phyloP scores from a whole-genome alignment of 2,329 filamentous ascomycete species.

The Simplicillium sp. region DNA sequence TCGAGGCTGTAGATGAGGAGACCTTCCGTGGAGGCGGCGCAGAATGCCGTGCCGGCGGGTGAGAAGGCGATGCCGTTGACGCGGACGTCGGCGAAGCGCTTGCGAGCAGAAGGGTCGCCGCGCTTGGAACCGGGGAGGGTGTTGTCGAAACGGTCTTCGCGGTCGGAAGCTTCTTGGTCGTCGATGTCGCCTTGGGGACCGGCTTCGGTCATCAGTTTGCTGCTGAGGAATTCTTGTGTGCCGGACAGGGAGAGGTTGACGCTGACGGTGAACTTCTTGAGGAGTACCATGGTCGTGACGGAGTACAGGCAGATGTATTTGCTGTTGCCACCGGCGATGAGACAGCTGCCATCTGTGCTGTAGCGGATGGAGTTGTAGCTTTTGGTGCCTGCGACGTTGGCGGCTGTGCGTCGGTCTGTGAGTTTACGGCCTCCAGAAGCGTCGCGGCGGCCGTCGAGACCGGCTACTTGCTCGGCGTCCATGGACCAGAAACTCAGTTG shows the following conservation, averaged over 20 bases:
- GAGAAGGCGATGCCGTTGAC: slow-evolving; percentile 81
- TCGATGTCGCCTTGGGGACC: slow-evolving; percentile 81
- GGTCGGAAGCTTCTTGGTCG: slow-evolving; percentile 78
- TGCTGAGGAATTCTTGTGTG: slow-evolving; percentile 95
- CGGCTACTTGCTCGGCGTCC: slow-evolving; percentile 77
- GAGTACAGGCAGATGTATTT: slow-evolving; percentile 98
- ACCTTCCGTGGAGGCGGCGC: slow-evolving; percentile 89
- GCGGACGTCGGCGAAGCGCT: slow-evolving; percentile 69
- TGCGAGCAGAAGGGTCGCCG: slow-evolving; percentile 69
- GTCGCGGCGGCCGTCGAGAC: slow-evolving; percentile 83
- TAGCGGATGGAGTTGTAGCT: slow-evolving; percentile 82
- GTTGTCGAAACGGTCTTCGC: slow-evolving; percentile 72
- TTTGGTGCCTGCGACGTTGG: slow-evolving; percentile 84
- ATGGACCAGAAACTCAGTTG: slow-evolving; percentile 94
- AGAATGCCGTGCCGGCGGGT: slow-evolving; percentile 82
- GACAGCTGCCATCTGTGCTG: slow-evolving; percentile 82
- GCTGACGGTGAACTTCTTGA: slow-evolving; percentile 94
- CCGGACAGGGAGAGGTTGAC: slow-evolving; percentile 93
- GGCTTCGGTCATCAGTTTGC: slow-evolving; percentile 80
- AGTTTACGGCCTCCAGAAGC: slow-evolving; percentile 86
- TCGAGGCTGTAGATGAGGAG: slow-evolving; percentile 90
- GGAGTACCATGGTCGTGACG: slow-evolving; percentile 78
- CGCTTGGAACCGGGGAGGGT: slow-evolving; percentile 78
- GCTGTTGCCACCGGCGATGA: slow-evolving; percentile 89
- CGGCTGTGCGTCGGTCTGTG: slow-evolving; percentile 80